phyloP scores from a whole-genome alignment of 371 early-diverging fungal species.

The Syncephalis plumigaleata region DNA sequence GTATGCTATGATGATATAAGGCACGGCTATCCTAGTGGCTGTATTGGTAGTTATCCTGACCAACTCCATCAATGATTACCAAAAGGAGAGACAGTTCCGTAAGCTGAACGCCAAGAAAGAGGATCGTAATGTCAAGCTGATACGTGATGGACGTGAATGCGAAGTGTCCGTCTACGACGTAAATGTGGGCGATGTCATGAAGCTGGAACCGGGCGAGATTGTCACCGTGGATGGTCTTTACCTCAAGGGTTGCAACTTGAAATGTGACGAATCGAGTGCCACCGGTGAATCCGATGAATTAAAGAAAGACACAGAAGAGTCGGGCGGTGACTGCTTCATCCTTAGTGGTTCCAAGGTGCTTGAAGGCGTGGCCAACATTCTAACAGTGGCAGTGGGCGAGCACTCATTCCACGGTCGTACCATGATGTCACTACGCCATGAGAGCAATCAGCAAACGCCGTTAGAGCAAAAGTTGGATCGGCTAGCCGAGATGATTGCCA shows the following conservation, averaged over 20 bases:
- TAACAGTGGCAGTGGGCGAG: slow-evolving; percentile 74
- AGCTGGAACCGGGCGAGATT: slow-evolving; percentile 91
- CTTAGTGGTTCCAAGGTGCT: slow-evolving; percentile 81
- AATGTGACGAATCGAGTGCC: slow-evolving; percentile 79
- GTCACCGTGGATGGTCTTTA: slow-evolving; percentile 77
- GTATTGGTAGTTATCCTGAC: slow-evolving; percentile 83
- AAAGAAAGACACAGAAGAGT: slow-evolving; percentile 42
- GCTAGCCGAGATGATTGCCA: slow-evolving; percentile 84
- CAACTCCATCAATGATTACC: slow-evolving; percentile 90
- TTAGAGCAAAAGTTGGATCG: slow-evolving; percentile 73
- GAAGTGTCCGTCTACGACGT: slow-evolving; percentile 72
- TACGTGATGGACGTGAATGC: slow-evolving; percentile 57
- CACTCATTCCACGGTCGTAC: slow-evolving; percentile 10
- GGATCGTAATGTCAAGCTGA: slow-evolving; percentile 55
- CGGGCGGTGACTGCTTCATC: slow-evolving; percentile 59
- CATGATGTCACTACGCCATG: slow-evolving; percentile 58
- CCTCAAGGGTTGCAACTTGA: slow-evolving; percentile 59
- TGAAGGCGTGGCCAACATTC: slow-evolving; percentile 67
- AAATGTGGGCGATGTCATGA: slow-evolving; percentile 76
- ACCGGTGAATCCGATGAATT: slow-evolving; percentile 85
- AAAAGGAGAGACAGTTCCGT: slow-evolving; percentile 89
- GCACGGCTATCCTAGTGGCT: slow-evolving; percentile 74
- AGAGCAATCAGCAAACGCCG: slow-evolving; percentile 68
- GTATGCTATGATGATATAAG: slow-evolving; percentile 11
- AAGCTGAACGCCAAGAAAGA: slow-evolving; percentile 82